phyloP scores from a whole-genome alignment of 1,284 basidiomycete genomes.

The Mycosarcoma mackinlayi region DNA sequence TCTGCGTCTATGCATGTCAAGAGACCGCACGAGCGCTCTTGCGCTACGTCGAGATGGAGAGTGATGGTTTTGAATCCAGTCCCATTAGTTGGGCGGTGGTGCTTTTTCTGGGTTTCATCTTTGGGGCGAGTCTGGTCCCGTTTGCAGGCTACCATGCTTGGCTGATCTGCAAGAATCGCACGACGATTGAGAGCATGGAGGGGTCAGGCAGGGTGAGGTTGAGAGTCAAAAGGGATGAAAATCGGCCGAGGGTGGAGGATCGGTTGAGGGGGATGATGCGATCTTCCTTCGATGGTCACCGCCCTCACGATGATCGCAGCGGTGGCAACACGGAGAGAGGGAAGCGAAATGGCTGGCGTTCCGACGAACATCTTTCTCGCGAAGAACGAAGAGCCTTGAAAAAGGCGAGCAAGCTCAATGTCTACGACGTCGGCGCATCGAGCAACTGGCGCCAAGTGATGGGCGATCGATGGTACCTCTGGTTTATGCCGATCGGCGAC shows the following conservation, averaged over 20 bases:
- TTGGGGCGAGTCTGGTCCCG: slow-evolving; percentile 55
- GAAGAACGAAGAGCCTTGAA: slow-evolving; percentile 53
- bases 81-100: slow-evolving; percentile 68
- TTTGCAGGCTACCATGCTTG: slow-evolving; percentile 65
- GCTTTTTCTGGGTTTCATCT: slow-evolving; percentile 61
- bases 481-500: slow-evolving; percentile 58
- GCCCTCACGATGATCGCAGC: background rate
- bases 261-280: slow-evolving; percentile 22
- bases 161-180: slow-evolving; percentile 65
- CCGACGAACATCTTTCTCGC: slow-evolving; percentile 52
- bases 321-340: background rate
- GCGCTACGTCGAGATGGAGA: slow-evolving; percentile 37
- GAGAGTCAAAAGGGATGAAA: slow-evolving; percentile 15
- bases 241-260: slow-evolving; percentile 36
- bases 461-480: slow-evolving; percentile 49
- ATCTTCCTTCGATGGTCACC: slow-evolving; percentile 9
- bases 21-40: slow-evolving; percentile 57
- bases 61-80: slow-evolving; percentile 60
- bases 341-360: slow-evolving; percentile 25
- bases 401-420: slow-evolving; percentile 57
- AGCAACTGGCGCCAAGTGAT: slow-evolving; percentile 58
- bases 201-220: slow-evolving; percentile 54
- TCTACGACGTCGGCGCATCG: slow-evolving; percentile 57
- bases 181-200: slow-evolving; percentile 69
- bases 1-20: slow-evolving; percentile 55